Percentiles rank a stretch among this genome's conserved stretches.
phyloP scores from a whole-genome alignment of 257 asterid genomes.

The Linaria vulgaris region DNA sequence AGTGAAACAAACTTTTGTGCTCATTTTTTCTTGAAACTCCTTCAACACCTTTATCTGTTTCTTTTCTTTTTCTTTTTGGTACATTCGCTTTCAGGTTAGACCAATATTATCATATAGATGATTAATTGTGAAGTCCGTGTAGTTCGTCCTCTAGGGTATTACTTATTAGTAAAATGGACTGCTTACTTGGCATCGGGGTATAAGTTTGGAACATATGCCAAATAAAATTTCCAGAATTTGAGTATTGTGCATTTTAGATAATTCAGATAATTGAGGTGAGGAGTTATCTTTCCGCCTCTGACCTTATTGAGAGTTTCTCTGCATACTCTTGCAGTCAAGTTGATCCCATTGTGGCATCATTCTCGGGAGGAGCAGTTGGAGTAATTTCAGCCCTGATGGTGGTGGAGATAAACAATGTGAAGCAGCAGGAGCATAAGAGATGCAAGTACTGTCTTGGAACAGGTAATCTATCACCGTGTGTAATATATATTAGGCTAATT shows the following conservation, averaged over 20 bases:
- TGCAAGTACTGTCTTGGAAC: constrained; percentile 98
- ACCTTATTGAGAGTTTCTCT: constrained; percentile 2
- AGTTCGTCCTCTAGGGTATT: neutral
- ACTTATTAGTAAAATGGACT: neutral
- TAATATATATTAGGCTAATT: neutral
- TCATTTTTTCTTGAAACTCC: neutral
- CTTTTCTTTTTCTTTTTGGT: neutral
- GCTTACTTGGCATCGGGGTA: neutral
- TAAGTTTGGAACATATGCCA: neutral
- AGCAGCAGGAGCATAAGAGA: constrained; percentile 94
- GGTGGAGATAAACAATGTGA: constrained; percentile 94
- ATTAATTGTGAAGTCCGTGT: neutral
- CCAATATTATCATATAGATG: neutral
- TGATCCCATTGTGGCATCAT: constrained; percentile 97
- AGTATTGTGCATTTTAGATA: neutral
- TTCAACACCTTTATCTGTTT: neutral
- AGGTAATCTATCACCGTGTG: constrained; percentile 41
- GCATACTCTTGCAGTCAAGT: constrained; percentile 58
- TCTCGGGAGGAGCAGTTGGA: constrained; percentile 98
- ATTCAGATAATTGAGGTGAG: neutral
- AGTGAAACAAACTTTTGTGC: neutral
- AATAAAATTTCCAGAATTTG: neutral
- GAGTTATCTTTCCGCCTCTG: neutral
- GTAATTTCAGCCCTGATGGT: constrained; percentile 97
- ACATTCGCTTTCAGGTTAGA: neutral